Evolutionary conservation across 805 yeast species (phyloP), one percentile per base, ranked within the genome.

Genomic region (Kodamaea restingae): DNA sequence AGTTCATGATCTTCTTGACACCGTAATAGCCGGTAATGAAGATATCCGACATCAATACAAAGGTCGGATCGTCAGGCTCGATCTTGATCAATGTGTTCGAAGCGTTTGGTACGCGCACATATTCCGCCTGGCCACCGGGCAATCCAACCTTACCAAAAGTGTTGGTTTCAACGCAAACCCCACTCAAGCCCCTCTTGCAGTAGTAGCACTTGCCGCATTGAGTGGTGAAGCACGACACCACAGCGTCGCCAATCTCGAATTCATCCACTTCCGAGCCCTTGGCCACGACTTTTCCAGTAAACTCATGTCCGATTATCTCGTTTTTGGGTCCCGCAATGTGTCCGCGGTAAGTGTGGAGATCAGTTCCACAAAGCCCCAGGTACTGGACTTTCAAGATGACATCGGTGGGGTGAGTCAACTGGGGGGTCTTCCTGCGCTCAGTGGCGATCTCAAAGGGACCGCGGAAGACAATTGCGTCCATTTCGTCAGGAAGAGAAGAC

Each of bases 111-210:
- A 78, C 71, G 18, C 77, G 52, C 11, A 76, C 77, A 47, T 70
- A 78, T 51, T 79, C 81, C 1, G 83, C 82, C 49, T 79, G 84
- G 1, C 77, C 82, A 1, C 84, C 84, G 43, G 76, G 74, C 14
- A 78, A 57, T 0, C 74, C 76, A 22, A 68, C 56, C 33, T 79
- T 75, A 2, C 84, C 84, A 55, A 78, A 78, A 10, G 80, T 78
- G 49, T 67, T 72, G 34, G 80, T 70, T 17, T 63, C 59, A 18
- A 66, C 71, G 54, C 85, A 79, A 35, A 74, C 73, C 2, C 80
- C 77, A 8, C 80, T 66, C 39, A 68, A 61, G 1, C 81, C 81
- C 39, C 71, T 70, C 38, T 63, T 49, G 51, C 84, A 78, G 46
- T 73, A 77, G 73, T 76, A 78, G 51, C 84, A 78, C 20, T 60